Base-by-base conservation (phyloP, 148 eudicot species). In the Mesembryanthemum crystallinum region DNA sequence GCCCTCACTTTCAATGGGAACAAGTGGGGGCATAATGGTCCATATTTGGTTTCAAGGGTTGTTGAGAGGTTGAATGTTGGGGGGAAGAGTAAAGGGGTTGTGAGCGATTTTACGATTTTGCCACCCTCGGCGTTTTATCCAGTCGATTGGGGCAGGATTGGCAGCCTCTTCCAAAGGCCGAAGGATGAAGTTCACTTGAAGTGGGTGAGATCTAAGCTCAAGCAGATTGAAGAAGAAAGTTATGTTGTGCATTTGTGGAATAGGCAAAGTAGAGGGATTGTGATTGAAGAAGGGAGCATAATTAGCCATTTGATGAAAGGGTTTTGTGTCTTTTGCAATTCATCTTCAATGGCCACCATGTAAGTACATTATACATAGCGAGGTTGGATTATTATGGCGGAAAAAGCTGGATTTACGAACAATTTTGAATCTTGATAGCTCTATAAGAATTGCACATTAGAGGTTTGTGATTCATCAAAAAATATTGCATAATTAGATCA, bases 11-110 rank as follows among this genome's bases (percentile, higher is more conserved):
- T 91, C 39, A 77, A 93, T 80, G 98, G 98, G 12, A 87, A 89
- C 47, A 93, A 88, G 83, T 93, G 97, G 97, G 98, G 98, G 69
- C 89, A 89, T 72, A 90, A 91, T 78, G 98, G 98, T 32, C 97
- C 97, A 58, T 91, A 91, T 70, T 77, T 94, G 72, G 95, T 91
- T 10, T 91, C 98, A 4, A 88, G 98, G 80, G 98, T 94, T 13
- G 90, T 89, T 49, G 61, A 78, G 25, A 86, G 87, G 79, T 68
- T 85, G 3, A 64, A 55, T 63, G 78, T 43, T 8, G 49, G 49
- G 13, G 49, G 14, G 1, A 7, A 12, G 2, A 72, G 51, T 11
- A 62, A 32, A n/a, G 76, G 72, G 57, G 54, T 69, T n/a, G 82
- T 55, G 1, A 75, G 52, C 27, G 77, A 86, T 39, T 85, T 89